A percentile compares a stretch with the other conserved stretches of the same genome.
phyloP scores from a whole-genome alignment of 306 rosid species.

The Astragalus glycyphyllos region DNA sequence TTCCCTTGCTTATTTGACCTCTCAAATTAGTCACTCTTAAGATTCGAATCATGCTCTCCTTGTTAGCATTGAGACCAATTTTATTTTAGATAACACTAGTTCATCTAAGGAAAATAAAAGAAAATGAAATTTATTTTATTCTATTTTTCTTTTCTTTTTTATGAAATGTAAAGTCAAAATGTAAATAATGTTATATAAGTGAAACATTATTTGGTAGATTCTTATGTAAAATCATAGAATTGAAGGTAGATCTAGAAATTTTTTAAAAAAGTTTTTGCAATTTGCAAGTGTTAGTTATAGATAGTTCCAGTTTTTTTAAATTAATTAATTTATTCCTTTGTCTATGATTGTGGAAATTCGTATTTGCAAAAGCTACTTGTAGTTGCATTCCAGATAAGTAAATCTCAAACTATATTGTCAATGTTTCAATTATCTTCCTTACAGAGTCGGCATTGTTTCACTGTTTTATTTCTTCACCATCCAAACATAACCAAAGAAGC shows the following conservation, averaged over 20 bases:
- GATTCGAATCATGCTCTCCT: too few relatives aligned
- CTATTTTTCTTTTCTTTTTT: too few relatives aligned
- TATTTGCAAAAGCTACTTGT: background rate
- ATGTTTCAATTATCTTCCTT: background rate
- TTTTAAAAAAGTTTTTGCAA: background rate
- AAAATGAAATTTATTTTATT: too few relatives aligned
- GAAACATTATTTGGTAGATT: background rate
- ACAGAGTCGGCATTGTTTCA: conserved; percentile 7
- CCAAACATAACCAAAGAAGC: background rate
- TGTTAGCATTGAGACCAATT: too few relatives aligned
- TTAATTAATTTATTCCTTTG: background rate
- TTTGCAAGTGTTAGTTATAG: background rate
- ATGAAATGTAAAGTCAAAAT: too few relatives aligned
- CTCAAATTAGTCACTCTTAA: too few relatives aligned
- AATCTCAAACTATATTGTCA: background rate
- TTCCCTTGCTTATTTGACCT: too few relatives aligned
- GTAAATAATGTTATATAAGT: too few relatives aligned
- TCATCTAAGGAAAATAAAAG: too few relatives aligned
- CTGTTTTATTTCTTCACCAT: background rate
- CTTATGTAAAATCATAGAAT: background rate
- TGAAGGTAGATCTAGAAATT: conserved; percentile 40
- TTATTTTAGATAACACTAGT: too few relatives aligned
- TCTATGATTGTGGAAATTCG: background rate
- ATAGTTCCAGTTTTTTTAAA: background rate
- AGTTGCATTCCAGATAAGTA: conserved; percentile 2